Evolutionary conservation across 2,329 filamentous ascomycete genomes (phyloP).

Genomic region (Alternaria solani): DNA sequence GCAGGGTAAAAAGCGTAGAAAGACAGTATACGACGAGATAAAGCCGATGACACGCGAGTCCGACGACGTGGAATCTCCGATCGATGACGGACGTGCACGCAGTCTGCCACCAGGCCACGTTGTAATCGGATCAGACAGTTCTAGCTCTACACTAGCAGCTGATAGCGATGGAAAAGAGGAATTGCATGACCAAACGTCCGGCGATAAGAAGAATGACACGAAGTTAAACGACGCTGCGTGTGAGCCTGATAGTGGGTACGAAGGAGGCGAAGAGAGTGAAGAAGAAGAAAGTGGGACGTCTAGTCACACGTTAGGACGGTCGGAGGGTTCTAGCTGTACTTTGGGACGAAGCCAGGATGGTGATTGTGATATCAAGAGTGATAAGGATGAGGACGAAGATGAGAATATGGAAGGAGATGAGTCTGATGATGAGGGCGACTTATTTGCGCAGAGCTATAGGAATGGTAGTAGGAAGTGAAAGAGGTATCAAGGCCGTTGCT

Average conservation of each 20-base stretch:
- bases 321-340: not conserved
- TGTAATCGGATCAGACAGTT: not conserved
- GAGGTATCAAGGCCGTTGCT: too few relatives aligned
- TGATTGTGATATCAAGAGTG: not conserved
- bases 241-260: not conserved
- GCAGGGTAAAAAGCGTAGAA: not conserved
- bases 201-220: not conserved
- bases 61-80: not conserved
- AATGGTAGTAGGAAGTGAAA: not conserved
- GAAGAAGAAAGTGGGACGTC: not conserved
- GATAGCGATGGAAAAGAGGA: not conserved
- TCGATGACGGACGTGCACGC: accelerated
- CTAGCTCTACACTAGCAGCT: not conserved
- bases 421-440: not conserved
- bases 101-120: not conserved
- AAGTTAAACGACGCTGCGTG: not conserved
- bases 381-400: not conserved
- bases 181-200: not conserved
- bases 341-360: not conserved
- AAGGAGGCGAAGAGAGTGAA: not conserved
- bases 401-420: not conserved
- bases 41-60: not conserved
- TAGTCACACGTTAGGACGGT: not conserved
- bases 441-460: not conserved
- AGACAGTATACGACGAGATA: accelerated